Conservation (phyloP, 345 rosid genomes). For the Litchi chinensis region DNA sequence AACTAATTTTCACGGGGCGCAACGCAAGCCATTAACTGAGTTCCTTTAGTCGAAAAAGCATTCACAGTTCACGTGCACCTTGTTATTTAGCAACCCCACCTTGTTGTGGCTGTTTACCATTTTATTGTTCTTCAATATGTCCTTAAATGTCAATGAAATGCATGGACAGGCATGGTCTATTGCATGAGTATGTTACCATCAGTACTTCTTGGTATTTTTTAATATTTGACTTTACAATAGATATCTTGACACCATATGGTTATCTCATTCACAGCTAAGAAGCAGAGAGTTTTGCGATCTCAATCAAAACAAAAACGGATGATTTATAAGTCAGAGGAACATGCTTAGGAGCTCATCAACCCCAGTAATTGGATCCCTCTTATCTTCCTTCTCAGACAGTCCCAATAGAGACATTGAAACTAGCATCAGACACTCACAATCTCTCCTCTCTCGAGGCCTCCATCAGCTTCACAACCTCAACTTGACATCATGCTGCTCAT, state of each 20-base stretch:
- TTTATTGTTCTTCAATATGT: background rate
- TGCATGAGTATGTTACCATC: background rate
- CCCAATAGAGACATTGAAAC: constrained; percentile 19
- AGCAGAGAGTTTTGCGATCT: background rate
- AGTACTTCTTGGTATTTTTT: background rate
- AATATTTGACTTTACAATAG: background rate
- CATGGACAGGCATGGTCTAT: background rate
- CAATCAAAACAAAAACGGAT: background rate
- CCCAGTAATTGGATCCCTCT: constrained; percentile 18
- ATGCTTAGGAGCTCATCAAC: constrained; percentile 37
- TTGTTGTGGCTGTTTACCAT: background rate
- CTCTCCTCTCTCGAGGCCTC: background rate
- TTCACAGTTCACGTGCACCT: constrained; percentile 14
- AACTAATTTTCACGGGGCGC: constrained; percentile 9
- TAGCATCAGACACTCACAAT: background rate
- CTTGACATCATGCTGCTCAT: constrained; percentile 23
- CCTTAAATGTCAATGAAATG: background rate
- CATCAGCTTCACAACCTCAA: background rate
- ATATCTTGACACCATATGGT: background rate
- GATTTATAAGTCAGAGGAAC: background rate
- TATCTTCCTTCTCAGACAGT: constrained; percentile 22
- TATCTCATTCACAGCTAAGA: constrained; percentile 6
- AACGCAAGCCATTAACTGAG: background rate
- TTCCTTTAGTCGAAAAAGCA: background rate
- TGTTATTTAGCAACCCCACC: background rate